Base-by-base conservation (phyloP, 2,329 filamentous ascomycete species). In the Blumeriella jaapii region DNA sequence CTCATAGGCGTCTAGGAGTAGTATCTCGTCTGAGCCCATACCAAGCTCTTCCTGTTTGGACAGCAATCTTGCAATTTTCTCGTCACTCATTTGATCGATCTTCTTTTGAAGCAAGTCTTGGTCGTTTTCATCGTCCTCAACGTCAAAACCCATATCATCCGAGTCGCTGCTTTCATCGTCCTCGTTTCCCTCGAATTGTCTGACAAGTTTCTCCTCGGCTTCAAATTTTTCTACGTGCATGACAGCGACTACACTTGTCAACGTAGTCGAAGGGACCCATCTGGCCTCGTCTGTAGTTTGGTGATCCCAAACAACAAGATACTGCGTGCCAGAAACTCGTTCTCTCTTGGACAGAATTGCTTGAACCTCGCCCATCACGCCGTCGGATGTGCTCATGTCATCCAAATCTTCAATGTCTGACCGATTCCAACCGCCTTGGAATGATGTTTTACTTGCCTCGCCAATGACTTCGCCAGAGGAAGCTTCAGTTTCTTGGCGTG, bases 11-110 rank as follows among this genome's bases (percentile, higher is more conserved):
- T 69, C 65, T 38, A 74, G 69, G 3, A 80, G 59, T 10, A 79
- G 36, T 3, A 78, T 49, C 36, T 81, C 69, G 14, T 74, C 66
- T 7, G 65, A 64, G 2, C 64, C 68, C 27, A 82, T 59, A 6
- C 78, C 78, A 3, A 82, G 60, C 51, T 77, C 71, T 54, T 74
- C 68, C 49, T 77, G 69, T 52, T 74, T 77, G 33, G 69, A 61
- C 18, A 81, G 55, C 15, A 78, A 58, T 24, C 67, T 62, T 24
- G 78, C 77, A 24, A 82, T 60, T 13, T 69, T 64, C 53, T 78
- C 75, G 42, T 84, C 69, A 62, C 54, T 77, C 74, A 48, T 82
- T 4, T 53, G 47, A 10, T 58, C 57, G 13, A 53, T 54, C 29
- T 54, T 52, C 19, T 42, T 43, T 36, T 52, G 46, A n/a, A 46